Evolutionary conservation across 192 early-diverging fungal genomes (phyloP), one percentile per base, ranked within the genome.

Genomic region (Lobosporangium transversale): DNA sequence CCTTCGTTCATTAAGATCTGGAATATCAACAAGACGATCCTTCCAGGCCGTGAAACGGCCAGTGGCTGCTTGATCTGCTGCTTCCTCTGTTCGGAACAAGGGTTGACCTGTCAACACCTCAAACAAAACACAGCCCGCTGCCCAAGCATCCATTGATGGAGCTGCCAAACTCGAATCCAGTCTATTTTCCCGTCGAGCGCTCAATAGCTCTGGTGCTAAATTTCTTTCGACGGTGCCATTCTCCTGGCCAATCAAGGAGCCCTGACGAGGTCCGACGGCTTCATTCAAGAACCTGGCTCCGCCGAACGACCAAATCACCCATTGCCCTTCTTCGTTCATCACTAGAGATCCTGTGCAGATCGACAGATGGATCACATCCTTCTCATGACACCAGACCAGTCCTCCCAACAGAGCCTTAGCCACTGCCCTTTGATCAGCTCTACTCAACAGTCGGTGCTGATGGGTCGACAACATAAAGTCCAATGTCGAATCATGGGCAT

Each of bases 301-400:
- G 32, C 73, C 73, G 51, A 76, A 76, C n/a, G 73, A 76, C 73
- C 73, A 76, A 4, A 76, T 15, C 15, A 76, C 73, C 73, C 73
- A 76, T 26, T 76, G 50, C 10, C 64, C 73, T 27, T 76, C 64
- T 59, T 76, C 73, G 32, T 76, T 76, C 52, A 76, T 20, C 5
- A 76, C 65, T 40, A 76, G 17, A 1, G 73, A 76, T 11, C 64
- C 63, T n/a, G 73, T 76, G 59, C 73, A 76, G 24, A 76, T 76
- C 1, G 73, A 76, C 52, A 76, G 44, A 4, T 76, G 73, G n/a
- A 76, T 40, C 20, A 76, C 73, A 40, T 76, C 73, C 73, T 76
- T 76, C 33, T 76, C 62, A 21, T 76, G 73, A 26, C 73, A 76
- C 73, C 73, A 76, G 29, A 67, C 73, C 53, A 76, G 48, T 18